Base-by-base conservation (phyloP, 2,329 filamentous ascomycete genomes). In the Monascus ruber region DNA sequence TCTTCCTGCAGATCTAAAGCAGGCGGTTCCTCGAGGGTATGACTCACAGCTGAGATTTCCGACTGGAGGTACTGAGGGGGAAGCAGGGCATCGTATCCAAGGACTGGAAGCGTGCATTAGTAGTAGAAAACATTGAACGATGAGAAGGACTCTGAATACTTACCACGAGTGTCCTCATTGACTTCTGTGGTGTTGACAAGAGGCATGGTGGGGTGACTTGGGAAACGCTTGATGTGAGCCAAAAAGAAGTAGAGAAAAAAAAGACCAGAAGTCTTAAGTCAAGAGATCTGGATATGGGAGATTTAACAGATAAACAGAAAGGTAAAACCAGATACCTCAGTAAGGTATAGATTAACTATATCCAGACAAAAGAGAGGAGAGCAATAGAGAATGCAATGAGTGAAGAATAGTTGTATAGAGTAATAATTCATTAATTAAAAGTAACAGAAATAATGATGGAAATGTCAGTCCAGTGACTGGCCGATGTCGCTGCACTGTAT, bases 41-140 rank as follows among this genome's bases (percentile, higher is more conserved):
- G 58, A 63, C 65, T 60, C 58, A 69, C 65, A 44, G 73, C 69
- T 45, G 87, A 85, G 52, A 95, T 81, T 66, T 96, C 88, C 45
- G 81, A 78, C 60, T 85, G 79, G 55, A 96, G 82, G 51, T 94
- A 77, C 51, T 84, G 81, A 33, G 89, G 89, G 35, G 85, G 82
- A 61, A 94, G 91, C 59, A 96, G 72, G 56, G 89, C 86, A 66
- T 95, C 88, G 73, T 95, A 89, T 51, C 87, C 87, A 59, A 93
- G 72, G 65, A 95, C 89, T 95, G 53, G 4, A 39, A 9, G n/a
- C 8, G 33, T 6, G 35, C 29, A 11, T 26, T 27, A 36, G 36
- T 10, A 33, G 35, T n/a, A 31, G 34, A 29, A 31, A 41, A 33
- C 28, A 33, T 24, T 33, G 32, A 33, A 33, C 6, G 32, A 6